phyloP scores from a whole-genome alignment of 306 rosid species.

The Gastrolobium bilobum region DNA sequence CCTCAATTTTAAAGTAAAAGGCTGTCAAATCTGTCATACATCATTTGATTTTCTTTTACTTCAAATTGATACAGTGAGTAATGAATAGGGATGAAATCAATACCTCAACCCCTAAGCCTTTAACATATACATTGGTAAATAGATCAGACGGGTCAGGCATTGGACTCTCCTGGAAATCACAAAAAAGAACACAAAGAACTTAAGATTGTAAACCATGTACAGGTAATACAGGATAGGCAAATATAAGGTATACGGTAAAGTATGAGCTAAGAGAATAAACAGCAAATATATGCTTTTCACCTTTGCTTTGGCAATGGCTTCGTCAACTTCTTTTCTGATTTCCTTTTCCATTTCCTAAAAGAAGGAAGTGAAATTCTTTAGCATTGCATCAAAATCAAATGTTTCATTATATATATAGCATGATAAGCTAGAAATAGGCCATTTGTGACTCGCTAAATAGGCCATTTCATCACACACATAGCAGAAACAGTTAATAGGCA shows the following conservation, averaged over 20 bases:
- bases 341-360: conserved; percentile 88
- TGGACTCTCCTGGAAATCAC: conserved; percentile 78
- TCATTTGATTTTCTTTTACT: not conserved
- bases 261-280: not conserved
- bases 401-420: not conserved
- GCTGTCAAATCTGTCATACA: not conserved
- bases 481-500: not conserved
- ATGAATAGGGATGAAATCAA: conserved; percentile 21
- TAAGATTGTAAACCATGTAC: conserved; percentile 29
- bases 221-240: conserved; percentile 7
- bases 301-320: conserved; percentile 95
- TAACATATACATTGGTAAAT: conserved; percentile 71
- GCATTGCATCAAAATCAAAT: conserved; percentile 32
- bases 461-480: too few species aligned
- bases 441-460: not conserved
- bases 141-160: conserved; percentile 84
- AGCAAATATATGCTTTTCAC: conserved; percentile 55
- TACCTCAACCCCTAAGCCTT: conserved; percentile 86
- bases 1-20: conserved; percentile 25
- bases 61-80: not conserved
- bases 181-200: conserved; percentile 39
- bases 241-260: not conserved
- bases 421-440: not conserved
- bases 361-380: conserved; percentile 30
- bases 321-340: conserved; percentile 84